phyloP scores from a whole-genome alignment of 768 basidiomycete species.

The Suillus paluster region DNA sequence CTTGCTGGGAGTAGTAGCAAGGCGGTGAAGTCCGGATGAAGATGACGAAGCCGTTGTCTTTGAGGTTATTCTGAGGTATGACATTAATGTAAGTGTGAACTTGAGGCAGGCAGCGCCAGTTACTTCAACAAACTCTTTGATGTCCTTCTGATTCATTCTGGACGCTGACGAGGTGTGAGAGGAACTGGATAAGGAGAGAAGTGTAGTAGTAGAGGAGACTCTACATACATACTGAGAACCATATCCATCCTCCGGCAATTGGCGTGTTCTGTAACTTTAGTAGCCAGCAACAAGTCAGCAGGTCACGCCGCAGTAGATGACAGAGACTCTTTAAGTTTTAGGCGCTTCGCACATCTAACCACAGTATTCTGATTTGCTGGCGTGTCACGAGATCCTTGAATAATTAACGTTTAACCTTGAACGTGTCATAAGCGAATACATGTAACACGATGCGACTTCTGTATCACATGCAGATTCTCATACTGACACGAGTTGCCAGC shows the following conservation, averaged over 20 bases:
- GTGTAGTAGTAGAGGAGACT: too few species aligned
- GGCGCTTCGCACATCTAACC: background rate
- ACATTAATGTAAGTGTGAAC: background rate
- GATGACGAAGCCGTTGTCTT: constrained; percentile 2
- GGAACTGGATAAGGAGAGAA: constrained; percentile 3
- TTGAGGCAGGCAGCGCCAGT: background rate
- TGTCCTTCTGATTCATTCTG: background rate
- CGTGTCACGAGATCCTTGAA: background rate
- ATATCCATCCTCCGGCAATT: constrained; percentile 3
- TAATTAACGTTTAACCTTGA: background rate
- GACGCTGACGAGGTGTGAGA: background rate
- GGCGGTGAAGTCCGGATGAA: constrained; percentile 2
- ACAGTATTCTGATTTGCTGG: background rate
- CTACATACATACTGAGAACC: too few species aligned
- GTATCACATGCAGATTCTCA: too few species aligned
- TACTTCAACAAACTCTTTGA: constrained; percentile 6
- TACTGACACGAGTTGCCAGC: too few species aligned
- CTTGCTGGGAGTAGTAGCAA: constrained; percentile 2
- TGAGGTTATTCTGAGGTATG: background rate
- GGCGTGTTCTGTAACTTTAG: background rate
- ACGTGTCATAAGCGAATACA: too few species aligned
- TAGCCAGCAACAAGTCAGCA: constrained; percentile 1
- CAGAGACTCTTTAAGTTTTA: too few species aligned
- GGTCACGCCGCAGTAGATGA: too few species aligned
- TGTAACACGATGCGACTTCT: too few species aligned